phyloP scores from a whole-genome alignment of 2,329 filamentous ascomycete genomes.

The Cordyceps javanica region DNA sequence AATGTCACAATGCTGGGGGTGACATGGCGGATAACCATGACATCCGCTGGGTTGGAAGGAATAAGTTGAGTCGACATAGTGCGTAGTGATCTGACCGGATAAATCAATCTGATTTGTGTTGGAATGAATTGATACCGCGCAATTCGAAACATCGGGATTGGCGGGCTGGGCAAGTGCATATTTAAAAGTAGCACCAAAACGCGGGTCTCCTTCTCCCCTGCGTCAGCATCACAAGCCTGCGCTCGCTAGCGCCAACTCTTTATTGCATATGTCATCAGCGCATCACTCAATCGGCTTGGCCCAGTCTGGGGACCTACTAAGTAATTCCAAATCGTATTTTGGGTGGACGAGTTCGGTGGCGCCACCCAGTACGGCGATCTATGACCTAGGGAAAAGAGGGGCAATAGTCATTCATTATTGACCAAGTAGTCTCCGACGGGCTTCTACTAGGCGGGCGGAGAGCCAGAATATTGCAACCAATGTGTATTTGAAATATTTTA shows the following conservation, averaged over 20 bases:
- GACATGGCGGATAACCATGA: conserved; percentile 86
- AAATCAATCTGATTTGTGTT: not conserved
- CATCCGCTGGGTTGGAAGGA: conserved; percentile 65
- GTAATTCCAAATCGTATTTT: conserved; percentile 5
- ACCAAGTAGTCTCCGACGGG: not conserved
- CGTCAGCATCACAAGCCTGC: not conserved
- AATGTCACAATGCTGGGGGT: conserved; percentile 73
- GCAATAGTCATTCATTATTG: not conserved
- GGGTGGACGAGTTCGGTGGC: not conserved
- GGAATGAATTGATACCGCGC: not conserved
- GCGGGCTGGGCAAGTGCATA: too few species aligned
- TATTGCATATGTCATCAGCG: conserved; percentile 4
- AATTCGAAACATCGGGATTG: not conserved
- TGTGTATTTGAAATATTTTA: not conserved
- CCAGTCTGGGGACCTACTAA: not conserved
- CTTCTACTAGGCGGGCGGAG: not conserved
- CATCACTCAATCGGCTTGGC: not conserved
- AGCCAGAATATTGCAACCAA: not conserved
- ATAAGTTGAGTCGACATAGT: conserved; percentile 59
- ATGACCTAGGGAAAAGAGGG: not conserved
- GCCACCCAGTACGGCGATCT: not conserved
- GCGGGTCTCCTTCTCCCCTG: too few species aligned
- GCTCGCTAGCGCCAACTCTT: not conserved
- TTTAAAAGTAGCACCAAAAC: too few species aligned
- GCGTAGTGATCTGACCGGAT: not conserved